Percentiles rank a stretch among this genome's conserved stretches.
These are phyloP conservation scores for Datura wrightii DNA, from an alignment of 257 asterid genomes.

Conservation along the genomic window DNA sequence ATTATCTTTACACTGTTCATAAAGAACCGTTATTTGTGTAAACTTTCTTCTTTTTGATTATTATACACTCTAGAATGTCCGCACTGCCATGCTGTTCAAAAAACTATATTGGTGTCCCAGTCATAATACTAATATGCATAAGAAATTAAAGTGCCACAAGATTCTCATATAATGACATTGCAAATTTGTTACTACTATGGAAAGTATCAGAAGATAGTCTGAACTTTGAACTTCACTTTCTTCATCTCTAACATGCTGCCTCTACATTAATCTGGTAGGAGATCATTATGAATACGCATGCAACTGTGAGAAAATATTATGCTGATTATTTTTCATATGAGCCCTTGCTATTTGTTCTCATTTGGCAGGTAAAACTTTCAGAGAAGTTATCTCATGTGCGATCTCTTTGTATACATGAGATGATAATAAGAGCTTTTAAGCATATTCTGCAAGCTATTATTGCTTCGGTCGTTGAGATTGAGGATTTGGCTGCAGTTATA, in stretches of 20 bases:
- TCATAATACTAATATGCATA: constrained; percentile 14
- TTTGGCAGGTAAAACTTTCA: constrained; percentile 88
- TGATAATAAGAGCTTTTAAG: constrained; percentile 92
- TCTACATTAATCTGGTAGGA: constrained; percentile 15
- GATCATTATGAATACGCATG: background rate
- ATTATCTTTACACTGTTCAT: background rate
- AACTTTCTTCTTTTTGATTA: background rate
- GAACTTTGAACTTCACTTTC: background rate
- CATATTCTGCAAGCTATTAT: constrained; percentile 88
- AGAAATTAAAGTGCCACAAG: background rate
- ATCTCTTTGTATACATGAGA: constrained; percentile 94
- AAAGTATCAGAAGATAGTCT: background rate
- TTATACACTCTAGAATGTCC: background rate
- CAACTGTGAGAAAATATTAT: constrained; percentile 8
- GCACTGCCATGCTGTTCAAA: background rate
- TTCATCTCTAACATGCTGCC: background rate
- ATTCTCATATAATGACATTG: background rate
- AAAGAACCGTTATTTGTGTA: background rate
- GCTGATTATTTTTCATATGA: background rate
- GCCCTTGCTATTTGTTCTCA: constrained; percentile 32
- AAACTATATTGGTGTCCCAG: background rate
- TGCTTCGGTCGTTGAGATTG: constrained; percentile 70
- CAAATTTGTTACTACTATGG: background rate
- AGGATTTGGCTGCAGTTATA: constrained; percentile 72
- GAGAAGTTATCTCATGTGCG: constrained; percentile 95